These are phyloP conservation scores for Avena insularis DNA, from an alignment of 176 grass and related monocot genomes.

Conservation along the genomic window DNA sequence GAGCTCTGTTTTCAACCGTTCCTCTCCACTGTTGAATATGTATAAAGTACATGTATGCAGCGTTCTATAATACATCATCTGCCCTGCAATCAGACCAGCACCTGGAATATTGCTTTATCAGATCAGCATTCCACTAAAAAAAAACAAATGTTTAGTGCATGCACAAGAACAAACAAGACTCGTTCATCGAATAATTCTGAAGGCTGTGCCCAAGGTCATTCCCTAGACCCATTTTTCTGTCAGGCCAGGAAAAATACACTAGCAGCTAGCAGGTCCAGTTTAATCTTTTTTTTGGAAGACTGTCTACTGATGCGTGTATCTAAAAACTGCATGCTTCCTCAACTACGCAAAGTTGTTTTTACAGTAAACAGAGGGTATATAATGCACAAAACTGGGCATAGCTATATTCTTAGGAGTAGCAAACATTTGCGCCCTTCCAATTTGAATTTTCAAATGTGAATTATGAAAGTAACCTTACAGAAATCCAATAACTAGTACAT, in stretches of 20 bases:
- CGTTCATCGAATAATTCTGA: constrained; percentile 14
- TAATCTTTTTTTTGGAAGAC: background rate
- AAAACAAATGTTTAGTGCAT: constrained; percentile 7
- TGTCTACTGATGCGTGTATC: background rate
- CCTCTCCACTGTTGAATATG: background rate
- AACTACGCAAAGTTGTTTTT: constrained; percentile 24
- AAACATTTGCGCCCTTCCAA: background rate
- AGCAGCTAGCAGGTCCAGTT: background rate
- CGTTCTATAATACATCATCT: background rate
- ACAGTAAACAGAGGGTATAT: constrained; percentile 6
- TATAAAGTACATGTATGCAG: background rate
- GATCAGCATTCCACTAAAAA: constrained; percentile 22
- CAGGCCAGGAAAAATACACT: constrained; percentile 1
- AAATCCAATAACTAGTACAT: constrained; percentile 9
- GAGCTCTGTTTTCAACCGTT: constrained; percentile 52
- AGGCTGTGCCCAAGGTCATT: constrained; percentile 14
- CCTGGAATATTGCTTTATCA: constrained; percentile 44
- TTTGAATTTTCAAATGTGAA: constrained; percentile 22
- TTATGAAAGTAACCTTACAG: background rate
- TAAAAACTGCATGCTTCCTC: background rate
- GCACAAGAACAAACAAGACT: constrained; percentile 5
- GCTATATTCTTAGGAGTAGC: background rate
- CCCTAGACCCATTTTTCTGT: background rate
- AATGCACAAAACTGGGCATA: background rate
- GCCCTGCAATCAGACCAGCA: background rate